Percentiles rank a stretch among this genome's conserved stretches.
Conservation (phyloP, 1,284 basidiomycete genomes). For the Macrocybe sp. region DNA sequence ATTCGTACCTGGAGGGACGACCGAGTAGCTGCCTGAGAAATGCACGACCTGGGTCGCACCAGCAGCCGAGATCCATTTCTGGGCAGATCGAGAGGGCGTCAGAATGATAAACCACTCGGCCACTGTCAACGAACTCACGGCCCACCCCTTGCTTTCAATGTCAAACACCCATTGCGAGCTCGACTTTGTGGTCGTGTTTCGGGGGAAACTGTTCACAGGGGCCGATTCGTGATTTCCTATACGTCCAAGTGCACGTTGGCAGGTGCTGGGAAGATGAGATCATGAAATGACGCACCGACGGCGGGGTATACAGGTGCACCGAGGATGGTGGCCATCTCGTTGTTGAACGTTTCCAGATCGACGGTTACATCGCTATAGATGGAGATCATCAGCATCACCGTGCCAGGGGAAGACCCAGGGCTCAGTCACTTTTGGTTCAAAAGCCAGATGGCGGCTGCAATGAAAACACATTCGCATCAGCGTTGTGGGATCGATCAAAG, state of each 20-base stretch:
- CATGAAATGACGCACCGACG: conserved; percentile 29
- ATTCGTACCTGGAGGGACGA: conserved; percentile 36
- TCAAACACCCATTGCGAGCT: conserved; percentile 46
- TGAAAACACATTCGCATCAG: neutral
- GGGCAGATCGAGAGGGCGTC: neutral
- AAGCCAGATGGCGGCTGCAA: conserved; percentile 40
- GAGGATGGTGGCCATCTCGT: conserved; percentile 35
- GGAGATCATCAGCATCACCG: neutral
- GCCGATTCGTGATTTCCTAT: conserved; percentile 49
- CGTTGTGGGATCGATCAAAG: neutral
- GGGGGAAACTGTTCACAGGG: conserved; percentile 45
- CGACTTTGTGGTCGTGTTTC: conserved; percentile 32
- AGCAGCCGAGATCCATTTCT: conserved; percentile 37
- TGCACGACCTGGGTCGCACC: conserved; percentile 38
- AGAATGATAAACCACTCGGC: neutral
- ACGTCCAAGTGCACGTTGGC: neutral
- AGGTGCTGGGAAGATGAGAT: conserved; percentile 3
- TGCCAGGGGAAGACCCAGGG: neutral
- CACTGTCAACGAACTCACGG: conserved; percentile 22
- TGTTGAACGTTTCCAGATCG: conserved; percentile 39
- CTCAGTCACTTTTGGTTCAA: conserved; percentile 34
- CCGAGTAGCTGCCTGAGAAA: conserved; percentile 44
- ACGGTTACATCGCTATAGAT: conserved; percentile 32
- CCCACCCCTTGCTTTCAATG: conserved; percentile 41
- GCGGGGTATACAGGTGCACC: conserved; percentile 37